phyloP scores from a whole-genome alignment of 2,329 filamentous ascomycete species.

The Rhynchosporium secalis region DNA sequence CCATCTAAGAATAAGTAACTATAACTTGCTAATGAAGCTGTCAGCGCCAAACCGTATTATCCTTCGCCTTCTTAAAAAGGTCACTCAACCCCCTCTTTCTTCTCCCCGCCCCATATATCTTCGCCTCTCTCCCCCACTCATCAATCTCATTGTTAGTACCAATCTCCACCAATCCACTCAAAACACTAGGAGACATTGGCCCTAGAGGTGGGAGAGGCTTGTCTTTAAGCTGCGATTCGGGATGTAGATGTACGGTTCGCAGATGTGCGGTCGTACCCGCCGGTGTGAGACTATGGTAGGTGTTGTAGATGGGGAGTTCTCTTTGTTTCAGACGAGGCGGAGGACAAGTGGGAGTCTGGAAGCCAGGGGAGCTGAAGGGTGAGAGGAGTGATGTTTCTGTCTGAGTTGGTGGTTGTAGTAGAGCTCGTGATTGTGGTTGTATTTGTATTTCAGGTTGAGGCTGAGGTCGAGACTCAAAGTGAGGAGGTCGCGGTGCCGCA shows the following conservation, averaged over 20 bases:
- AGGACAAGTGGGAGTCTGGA: conserved; percentile 3
- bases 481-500: not conserved
- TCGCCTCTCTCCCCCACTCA: conserved; percentile 15
- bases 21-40: not conserved
- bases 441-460: not conserved
- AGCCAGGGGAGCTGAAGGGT: not conserved
- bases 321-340: not conserved
- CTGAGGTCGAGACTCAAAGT: not conserved
- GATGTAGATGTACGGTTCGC: not conserved
- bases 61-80: conserved; percentile 17
- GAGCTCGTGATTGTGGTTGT: not conserved
- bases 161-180: conserved; percentile 26
- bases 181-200: conserved; percentile 24
- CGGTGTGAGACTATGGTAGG: conserved; percentile 12
- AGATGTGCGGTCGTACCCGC: conserved; percentile 14
- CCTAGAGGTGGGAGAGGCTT: conserved; percentile 25
- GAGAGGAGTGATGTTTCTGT: not conserved
- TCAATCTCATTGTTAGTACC: conserved; percentile 15
- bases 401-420: not conserved
- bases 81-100: conserved; percentile 18
- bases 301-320: not conserved
- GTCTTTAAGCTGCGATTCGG: conserved; percentile 4
- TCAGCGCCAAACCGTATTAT: conserved; percentile 5
- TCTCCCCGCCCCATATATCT: not conserved
- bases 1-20: not conserved